These are phyloP conservation scores for Lachnellula arida DNA, from an alignment of 2,329 filamentous ascomycete genomes.

Conservation along the genomic window DNA sequence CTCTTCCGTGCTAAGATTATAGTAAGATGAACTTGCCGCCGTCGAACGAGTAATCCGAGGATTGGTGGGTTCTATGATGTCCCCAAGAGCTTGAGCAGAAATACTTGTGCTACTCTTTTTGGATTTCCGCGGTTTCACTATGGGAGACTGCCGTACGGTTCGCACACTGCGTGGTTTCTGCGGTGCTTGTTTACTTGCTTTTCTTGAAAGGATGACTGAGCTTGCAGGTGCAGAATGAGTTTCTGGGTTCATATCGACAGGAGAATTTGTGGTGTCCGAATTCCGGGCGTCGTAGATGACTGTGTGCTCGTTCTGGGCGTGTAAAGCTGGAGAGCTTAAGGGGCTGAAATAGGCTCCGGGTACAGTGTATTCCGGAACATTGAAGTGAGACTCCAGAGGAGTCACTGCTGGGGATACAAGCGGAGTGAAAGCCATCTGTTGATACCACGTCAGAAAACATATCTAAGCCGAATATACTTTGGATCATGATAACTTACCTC, in stretches of 20 bases:
- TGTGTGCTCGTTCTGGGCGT: constrained; percentile 59
- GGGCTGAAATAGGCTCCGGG: constrained; percentile 77
- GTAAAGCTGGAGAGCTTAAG: constrained; percentile 73
- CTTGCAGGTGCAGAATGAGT: constrained; percentile 24
- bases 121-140: constrained; percentile 37
- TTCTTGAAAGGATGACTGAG: constrained; percentile 18
- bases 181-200: constrained; percentile 19
- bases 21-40: constrained; percentile 30
- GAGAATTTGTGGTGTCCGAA: constrained; percentile 33
- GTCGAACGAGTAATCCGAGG: constrained; percentile 35
- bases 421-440: constrained; percentile 70
- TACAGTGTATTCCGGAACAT: constrained; percentile 47
- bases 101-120: constrained; percentile 42
- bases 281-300: constrained; percentile 35
- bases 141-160: constrained; percentile 35
- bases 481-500: constrained; percentile 44
- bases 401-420: constrained; percentile 81
- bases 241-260: constrained; percentile 29
- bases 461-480: neutral
- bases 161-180: constrained; percentile 27
- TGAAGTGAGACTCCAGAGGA: constrained; percentile 67
- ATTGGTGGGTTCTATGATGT: constrained; percentile 32
- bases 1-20: constrained; percentile 41
- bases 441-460: constrained; percentile 1
- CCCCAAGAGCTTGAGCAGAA: constrained; percentile 37